Evolutionary conservation across 345 rosid species (phyloP).

Genomic region (Gossypium australe): DNA sequence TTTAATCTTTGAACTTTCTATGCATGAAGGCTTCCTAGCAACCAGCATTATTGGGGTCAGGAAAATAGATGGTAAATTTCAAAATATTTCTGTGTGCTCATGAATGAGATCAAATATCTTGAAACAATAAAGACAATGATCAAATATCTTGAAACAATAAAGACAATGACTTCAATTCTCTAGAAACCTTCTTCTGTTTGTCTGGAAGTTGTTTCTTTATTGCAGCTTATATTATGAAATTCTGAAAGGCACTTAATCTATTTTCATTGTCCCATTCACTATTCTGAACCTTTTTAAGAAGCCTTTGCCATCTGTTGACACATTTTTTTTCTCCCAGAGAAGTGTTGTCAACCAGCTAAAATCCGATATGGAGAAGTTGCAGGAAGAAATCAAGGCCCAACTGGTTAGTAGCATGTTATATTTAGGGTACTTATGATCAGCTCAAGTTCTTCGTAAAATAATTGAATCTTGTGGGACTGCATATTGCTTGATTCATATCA

Average conservation of each 20-base stretch:
- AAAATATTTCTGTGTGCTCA: background rate
- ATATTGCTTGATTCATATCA: background rate
- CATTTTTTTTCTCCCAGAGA: constrained; percentile 48
- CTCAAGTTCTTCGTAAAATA: constrained; percentile 9
- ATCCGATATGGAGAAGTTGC: constrained; percentile 77
- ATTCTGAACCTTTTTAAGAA: background rate
- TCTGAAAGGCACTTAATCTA: background rate
- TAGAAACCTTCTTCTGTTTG: too few relatives aligned
- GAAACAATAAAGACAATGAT: background rate
- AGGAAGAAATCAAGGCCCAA: constrained; percentile 69
- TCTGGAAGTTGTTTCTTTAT: background rate
- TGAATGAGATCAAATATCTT: background rate
- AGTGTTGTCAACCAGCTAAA: constrained; percentile 86
- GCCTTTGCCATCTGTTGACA: background rate
- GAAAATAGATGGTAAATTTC: background rate
- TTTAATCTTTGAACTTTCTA: background rate
- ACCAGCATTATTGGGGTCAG: background rate
- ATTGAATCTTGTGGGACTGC: constrained; percentile 10
- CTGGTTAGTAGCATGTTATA: constrained; percentile 46
- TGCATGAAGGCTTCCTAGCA: background rate
- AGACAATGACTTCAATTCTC: background rate
- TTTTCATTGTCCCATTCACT: constrained; percentile 3
- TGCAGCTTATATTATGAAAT: constrained; percentile 9
- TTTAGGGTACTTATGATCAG: background rate
- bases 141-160: background rate